Evolutionary conservation across 2,329 filamentous ascomycete species (phyloP).

Genomic region (Alternaria panax): DNA sequence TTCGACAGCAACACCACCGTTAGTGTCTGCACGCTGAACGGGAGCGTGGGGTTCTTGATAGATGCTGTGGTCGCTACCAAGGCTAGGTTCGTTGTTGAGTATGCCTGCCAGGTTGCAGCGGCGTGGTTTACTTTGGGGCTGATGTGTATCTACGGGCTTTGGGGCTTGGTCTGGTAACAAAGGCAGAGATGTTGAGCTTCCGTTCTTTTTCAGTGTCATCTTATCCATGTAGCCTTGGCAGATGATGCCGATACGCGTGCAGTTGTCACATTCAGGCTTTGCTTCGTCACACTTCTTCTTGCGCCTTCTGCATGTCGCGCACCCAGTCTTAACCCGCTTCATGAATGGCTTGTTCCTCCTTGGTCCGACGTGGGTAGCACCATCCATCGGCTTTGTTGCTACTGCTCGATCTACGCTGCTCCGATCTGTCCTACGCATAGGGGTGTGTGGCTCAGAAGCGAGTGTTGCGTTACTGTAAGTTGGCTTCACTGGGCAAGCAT

Average conservation of each 20-base stretch:
- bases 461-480: constrained; percentile 6
- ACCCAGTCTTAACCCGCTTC: constrained; percentile 92
- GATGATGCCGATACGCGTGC: constrained; percentile 83
- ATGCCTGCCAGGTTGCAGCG: constrained; percentile 7
- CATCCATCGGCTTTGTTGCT: constrained; percentile 51
- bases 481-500: constrained; percentile 23
- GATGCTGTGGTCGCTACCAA: not conserved
- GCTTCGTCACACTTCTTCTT: constrained; percentile 98
- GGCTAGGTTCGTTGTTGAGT: constrained; percentile 30
- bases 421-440: not conserved
- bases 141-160: no score
- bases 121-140: constrained; percentile 47
- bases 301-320: constrained; percentile 83
- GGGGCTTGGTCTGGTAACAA: constrained; percentile 61
- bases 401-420: constrained; percentile 17
- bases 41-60: constrained; percentile 27
- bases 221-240: constrained; percentile 88
- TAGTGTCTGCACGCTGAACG: constrained; percentile 50
- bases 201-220: constrained; percentile 77
- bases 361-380: constrained; percentile 55
- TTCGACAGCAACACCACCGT: constrained; percentile 55
- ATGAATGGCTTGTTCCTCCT: constrained; percentile 70
- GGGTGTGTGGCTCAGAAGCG: constrained; percentile 1
- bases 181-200: constrained; percentile 63
- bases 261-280: constrained; percentile 87